Conservation (phyloP, 495 filamentous ascomycete species). For the Aspergillus steynii region DNA sequence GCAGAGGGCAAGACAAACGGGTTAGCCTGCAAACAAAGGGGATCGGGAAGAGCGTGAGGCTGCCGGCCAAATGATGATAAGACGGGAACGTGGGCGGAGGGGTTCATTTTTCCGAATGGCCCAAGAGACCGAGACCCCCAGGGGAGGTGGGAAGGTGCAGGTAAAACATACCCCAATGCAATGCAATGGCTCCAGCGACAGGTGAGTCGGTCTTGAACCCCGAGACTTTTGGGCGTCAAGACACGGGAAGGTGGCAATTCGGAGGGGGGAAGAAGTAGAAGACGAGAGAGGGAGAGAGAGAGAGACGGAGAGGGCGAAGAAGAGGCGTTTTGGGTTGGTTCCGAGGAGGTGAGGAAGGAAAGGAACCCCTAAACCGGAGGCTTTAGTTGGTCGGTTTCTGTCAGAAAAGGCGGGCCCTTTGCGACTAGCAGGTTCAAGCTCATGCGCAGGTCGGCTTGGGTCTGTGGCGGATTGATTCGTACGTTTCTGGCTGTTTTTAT, state of each 20-base stretch:
- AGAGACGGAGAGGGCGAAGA: slow-evolving; percentile 3
- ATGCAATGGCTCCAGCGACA: slow-evolving; percentile 12
- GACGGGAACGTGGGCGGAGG: slow-evolving; percentile 20
- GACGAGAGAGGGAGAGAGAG: not conserved
- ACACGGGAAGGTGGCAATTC: not conserved
- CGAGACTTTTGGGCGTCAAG: slow-evolving; percentile 1
- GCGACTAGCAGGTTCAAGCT: not conserved
- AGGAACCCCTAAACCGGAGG: not conserved
- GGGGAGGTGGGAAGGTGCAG: not conserved
- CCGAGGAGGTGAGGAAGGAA: not conserved
- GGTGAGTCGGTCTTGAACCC: not conserved
- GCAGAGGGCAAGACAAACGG: slow-evolving; percentile 9
- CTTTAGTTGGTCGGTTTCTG: not conserved
- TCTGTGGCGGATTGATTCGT: not conserved
- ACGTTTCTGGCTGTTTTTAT: not conserved
- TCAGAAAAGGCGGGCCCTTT: not conserved
- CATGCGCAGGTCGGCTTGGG: not conserved
- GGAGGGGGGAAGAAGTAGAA: not conserved
- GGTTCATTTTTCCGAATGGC: slow-evolving; percentile 15
- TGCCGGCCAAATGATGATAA: slow-evolving; percentile 12
- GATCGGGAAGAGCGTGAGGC: slow-evolving; percentile 7
- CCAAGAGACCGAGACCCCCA: slow-evolving; percentile 5
- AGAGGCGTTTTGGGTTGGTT: slow-evolving; percentile 1
- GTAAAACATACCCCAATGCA: slow-evolving; percentile 19
- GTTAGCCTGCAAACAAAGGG: slow-evolving; percentile 15